Base-by-base conservation (phyloP, 2,329 filamentous ascomycete species). In the Hypoxylon sp. region DNA sequence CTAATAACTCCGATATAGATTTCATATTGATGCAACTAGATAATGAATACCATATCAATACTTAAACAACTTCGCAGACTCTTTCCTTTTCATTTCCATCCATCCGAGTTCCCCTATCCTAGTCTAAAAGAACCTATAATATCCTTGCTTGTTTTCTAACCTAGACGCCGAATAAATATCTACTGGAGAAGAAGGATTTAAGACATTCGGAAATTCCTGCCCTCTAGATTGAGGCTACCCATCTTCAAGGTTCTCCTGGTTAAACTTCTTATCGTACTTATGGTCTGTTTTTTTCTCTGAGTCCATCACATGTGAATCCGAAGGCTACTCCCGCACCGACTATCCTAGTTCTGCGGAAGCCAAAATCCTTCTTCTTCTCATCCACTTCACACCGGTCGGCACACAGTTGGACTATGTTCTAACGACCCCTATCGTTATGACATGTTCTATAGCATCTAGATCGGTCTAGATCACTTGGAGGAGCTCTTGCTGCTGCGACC, bases 401-500 rank as follows among this genome's bases (percentile, higher is more conserved):
- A 24, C 33, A 17, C n/a, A 24, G 35, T 37, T 14, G 37, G 24
- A 13, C 19, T 11, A 39, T 33, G 47, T 22, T 5, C 44, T 8
- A 37, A 13, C 22, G n/a, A 46, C 10, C 26, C 19, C 13, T 9
- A 14, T 42, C n/a, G 14, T 60, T 17, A 24, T 51, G 19, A 44
- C 35, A 52, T 33, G 19, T 31, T 14, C 35, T 33, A 17, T n/a
- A 35, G 33, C n/a, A 37, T 31, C 14, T n/a, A 52, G n/a, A n/a
- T 35, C 35, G 47, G n/a, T 44, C 29, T 24, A 42, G 37, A 33
- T 64, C 51, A 68, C 55, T 69, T 61, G 3, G 60, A 69, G 6
- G 55, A 62, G 48, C 56, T 67, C 64, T 70, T 65, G 59, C 63
- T 67, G 13, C 63, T 67, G 13, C 48, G 56, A 3, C 56, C 35